These are phyloP conservation scores for Clarireedia monteithiana DNA, from an alignment of 2,329 filamentous ascomycete species.

Conservation along the genomic window DNA sequence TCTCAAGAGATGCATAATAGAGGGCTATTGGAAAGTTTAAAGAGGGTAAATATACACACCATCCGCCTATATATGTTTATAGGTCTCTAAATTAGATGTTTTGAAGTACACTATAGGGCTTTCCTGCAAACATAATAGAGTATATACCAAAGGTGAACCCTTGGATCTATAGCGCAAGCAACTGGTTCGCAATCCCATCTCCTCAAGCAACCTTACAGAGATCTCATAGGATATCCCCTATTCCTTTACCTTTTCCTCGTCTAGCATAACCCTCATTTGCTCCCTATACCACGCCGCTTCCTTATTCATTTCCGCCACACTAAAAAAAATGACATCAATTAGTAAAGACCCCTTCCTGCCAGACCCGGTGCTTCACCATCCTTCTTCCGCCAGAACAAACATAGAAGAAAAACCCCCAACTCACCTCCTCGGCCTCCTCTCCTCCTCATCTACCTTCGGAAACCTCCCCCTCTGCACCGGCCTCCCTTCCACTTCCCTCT, in stretches of 20 bases:
- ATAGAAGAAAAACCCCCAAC: not conserved
- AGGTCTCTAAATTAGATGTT: no score
- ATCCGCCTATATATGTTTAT: no score
- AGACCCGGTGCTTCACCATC: not conserved
- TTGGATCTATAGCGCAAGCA: not conserved
- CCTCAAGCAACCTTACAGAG: no score
- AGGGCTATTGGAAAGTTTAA: no score
- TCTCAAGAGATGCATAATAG: no score
- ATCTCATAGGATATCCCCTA: no score
- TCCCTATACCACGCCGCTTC: slow-evolving; percentile 51
- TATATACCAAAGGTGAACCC: no score
- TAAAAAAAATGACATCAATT: slow-evolving; percentile 15
- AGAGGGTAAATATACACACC: no score
- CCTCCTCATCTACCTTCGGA: slow-evolving; percentile 62
- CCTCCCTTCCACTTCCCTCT: slow-evolving; percentile 41
- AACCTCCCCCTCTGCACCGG: slow-evolving; percentile 50
- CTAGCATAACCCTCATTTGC: slow-evolving; percentile 19
- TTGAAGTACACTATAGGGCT: no score
- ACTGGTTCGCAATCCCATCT: not conserved
- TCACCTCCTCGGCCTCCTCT: slow-evolving; percentile 50
- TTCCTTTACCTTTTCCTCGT: no score
- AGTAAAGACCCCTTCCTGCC: not conserved
- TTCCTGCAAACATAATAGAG: no score
- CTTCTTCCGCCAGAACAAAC: not conserved
- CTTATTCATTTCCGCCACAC: slow-evolving; percentile 65